Evolutionary conservation across 768 basidiomycete species (phyloP).

Genomic region (Hygrocybe coccinea): DNA sequence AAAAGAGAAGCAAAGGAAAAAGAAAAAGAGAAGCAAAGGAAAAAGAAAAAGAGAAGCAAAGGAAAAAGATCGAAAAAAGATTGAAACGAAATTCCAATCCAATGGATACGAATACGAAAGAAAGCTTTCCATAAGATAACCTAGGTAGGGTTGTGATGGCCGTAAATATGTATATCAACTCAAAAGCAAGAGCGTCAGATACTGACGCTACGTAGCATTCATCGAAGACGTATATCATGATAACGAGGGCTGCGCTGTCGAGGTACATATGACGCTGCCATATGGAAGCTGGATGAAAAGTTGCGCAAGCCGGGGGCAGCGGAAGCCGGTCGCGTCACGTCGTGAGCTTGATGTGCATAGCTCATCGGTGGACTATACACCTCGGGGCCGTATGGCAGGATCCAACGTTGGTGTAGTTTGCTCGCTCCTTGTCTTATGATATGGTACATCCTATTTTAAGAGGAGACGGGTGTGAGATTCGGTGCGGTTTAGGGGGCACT

Average conservation of each 20-base stretch:
- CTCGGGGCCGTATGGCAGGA: slow-evolving; percentile 41
- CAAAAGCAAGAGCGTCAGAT: background rate
- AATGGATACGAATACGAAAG: background rate
- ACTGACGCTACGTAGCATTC: background rate
- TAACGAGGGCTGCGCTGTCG: background rate
- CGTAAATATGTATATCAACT: background rate
- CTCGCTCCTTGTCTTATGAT: slow-evolving; percentile 62
- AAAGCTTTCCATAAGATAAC: background rate
- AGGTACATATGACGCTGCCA: no score
- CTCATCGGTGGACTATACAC: background rate
- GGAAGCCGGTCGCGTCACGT: slow-evolving; percentile 1
- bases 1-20: no score
- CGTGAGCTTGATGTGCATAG: background rate
- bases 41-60: background rate
- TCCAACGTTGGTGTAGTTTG: slow-evolving; percentile 58
- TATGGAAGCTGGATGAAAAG: background rate
- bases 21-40: no score
- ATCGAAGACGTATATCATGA: slow-evolving; percentile 4
- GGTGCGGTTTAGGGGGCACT: slow-evolving; percentile 42
- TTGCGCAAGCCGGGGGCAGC: slow-evolving; percentile 2
- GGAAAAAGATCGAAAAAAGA: no score
- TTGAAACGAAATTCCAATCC: background rate
- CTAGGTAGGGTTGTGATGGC: background rate
- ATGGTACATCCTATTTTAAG: slow-evolving; percentile 56
- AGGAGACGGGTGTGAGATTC: slow-evolving; percentile 49